Base-by-base conservation (phyloP, 1,139 yeast genomes). In the Suhomyces bolitotheri region DNA sequence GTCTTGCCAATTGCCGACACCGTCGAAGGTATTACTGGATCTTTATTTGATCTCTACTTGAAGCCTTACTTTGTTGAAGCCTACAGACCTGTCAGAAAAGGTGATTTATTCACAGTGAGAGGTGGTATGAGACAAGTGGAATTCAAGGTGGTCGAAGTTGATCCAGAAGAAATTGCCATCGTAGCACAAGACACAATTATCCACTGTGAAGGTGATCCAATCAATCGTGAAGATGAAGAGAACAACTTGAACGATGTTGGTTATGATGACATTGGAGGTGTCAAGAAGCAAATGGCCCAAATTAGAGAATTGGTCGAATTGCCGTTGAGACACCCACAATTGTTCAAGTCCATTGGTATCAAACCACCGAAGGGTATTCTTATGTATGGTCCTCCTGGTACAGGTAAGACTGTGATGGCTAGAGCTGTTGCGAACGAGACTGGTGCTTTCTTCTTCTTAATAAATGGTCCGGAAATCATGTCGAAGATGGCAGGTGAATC, bases 401-500 rank as follows among this genome's bases (percentile, higher is more conserved):
- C 97, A 14, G 97, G 97, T 82, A 89, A 89, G 66, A 89, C 97
- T n/a, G 76, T 92, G 50, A 90, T 92, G 96, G 99, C 99, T 3
- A 82, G 98, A 62, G 99, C 98, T 8, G 98, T 92, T 36, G 99
- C 99, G 33, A 92, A 92, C 55, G 99, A 92, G 67, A 92, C 98
- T 19, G 98, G 98, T 56, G 99, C 98, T 1, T 92, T 92, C 64
- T 92, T 92, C 79, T 92, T 92, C 64, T 77, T 92, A 58, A 92
- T 92, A 62, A 92, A 92, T 61, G 99, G 98, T 64, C 99, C 99
- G n/a, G 98, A 92, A 69, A 95, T 92, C 59, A 92, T 92, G 98
- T 89, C 97, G 39, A 92, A 92, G 71, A 92, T 92, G 99, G 98
- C 99, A 31, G 99, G 99, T 72, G 99, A 92, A 68, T 88, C 97